Evolutionary conservation across 306 rosid genomes (phyloP).

Genomic region (Ammopiptanthus mongolicus): DNA sequence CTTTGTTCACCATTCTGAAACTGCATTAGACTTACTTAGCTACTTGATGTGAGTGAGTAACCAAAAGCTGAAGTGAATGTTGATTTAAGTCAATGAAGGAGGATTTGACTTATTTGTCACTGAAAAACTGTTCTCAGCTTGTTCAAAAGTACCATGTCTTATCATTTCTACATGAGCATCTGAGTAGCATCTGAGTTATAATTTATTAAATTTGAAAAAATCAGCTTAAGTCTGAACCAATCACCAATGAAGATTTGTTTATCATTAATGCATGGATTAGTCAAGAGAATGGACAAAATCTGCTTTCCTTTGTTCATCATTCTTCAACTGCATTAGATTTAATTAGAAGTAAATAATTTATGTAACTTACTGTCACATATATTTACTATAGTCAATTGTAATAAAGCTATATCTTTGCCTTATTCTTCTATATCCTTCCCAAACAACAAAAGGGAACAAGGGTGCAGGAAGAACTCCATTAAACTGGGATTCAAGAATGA

Average conservation of each 20-base stretch:
- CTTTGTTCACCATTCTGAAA: neutral
- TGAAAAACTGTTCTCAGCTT: neutral
- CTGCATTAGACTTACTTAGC: neutral
- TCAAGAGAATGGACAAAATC: neutral
- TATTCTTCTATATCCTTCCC: neutral
- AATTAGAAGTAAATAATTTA: neutral
- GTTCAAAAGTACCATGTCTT: neutral
- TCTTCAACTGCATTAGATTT: neutral
- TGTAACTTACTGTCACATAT: neutral
- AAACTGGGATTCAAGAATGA: conserved; percentile 60
- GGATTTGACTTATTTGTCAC: neutral
- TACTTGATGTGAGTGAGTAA: neutral
- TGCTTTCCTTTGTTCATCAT: neutral
- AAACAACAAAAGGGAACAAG: conserved; percentile 40
- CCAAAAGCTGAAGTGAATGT: neutral
- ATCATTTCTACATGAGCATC: neutral
- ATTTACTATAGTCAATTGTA: neutral
- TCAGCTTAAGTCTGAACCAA: neutral
- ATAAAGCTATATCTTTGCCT: neutral
- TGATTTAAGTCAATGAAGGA: neutral
- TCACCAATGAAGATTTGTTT: neutral
- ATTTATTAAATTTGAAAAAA: neutral
- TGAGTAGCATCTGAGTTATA: too few relatives aligned
- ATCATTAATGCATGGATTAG: neutral
- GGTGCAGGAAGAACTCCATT: conserved; percentile 43